Base-by-base conservation (phyloP, 2,329 filamentous ascomycete genomes). In the Biscogniauxia marginata region DNA sequence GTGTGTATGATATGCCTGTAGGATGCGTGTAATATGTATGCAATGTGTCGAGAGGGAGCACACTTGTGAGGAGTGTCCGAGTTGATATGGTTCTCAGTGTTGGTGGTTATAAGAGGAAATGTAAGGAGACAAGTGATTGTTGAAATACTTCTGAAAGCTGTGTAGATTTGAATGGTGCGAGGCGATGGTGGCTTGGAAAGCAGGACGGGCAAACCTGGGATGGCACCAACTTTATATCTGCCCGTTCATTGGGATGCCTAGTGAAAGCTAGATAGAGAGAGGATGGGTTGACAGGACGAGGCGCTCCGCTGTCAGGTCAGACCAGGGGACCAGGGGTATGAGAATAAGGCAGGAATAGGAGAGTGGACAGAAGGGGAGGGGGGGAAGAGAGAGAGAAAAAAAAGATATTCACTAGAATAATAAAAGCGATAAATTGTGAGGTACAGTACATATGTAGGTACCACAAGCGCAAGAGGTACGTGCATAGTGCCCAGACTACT, bases 201-300 rank as follows among this genome's bases (percentile, higher is more conserved):
- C 21, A 50, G 46, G 13, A 43, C n/a, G 22, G 23, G 51, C 13
- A 44, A 54, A 18, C 34, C n/a, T 22, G 44, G 63, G 60, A 64
- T 55, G 60, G 58, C 55, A 56, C 60, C 58, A 58, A 60, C 54
- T 55, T 55, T 64, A 63, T 64, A 63, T 63, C 55, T 59, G 55
- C 53, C 54, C 53, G 57, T 61, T 39, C 6, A 39, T 16, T 9
- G 30, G 30, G 30, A 39, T 39, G 30, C 30, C 30, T 39, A 39
- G 30, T 39, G 30, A n/a, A 39, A 52, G 53, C 59, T 46, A 46
- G 7, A 23, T 21, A 46, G 21, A 46, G 21, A 46, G 16, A 21
- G 11, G 45, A 46, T 21, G 21, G 21, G 30, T 39, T 39, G 58
- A 58, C 55, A 60, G 52, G 50, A 61, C 58, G 58, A 60, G 57